These are phyloP conservation scores for Colletotrichum sp. DNA, from an alignment of 2,329 filamentous ascomycete species.

Conservation along the genomic window DNA sequence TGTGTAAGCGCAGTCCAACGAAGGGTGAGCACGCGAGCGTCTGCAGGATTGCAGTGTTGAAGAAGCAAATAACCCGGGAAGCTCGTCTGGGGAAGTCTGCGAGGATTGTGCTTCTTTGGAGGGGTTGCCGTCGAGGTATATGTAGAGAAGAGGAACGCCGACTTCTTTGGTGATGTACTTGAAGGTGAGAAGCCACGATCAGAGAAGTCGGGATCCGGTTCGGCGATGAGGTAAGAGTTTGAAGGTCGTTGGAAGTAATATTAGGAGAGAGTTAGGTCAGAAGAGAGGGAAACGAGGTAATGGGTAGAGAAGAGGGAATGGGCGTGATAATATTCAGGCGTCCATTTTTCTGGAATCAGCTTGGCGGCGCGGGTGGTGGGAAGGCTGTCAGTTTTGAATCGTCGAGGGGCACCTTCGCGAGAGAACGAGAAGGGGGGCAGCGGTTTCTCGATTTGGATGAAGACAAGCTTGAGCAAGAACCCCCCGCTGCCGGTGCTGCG, in stretches of 20 bases:
- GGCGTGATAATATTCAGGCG: slow-evolving; percentile 11
- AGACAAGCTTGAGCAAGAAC: slow-evolving; percentile 12
- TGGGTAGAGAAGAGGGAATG: neutral
- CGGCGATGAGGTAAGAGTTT: slow-evolving; percentile 14
- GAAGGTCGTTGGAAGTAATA: neutral
- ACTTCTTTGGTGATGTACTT: neutral
- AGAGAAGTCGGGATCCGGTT: neutral
- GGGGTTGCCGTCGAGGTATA: neutral
- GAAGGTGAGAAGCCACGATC: neutral
- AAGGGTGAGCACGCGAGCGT: slow-evolving; percentile 1
- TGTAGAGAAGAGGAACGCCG: neutral
- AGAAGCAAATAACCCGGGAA: neutral
- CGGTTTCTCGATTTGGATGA: slow-evolving; percentile 18
- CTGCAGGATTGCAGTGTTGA: neutral
- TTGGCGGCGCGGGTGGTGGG: neutral
- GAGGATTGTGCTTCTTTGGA: neutral
- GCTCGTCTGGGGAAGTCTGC: neutral
- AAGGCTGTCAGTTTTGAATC: slow-evolving; percentile 20
- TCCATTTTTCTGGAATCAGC: neutral
- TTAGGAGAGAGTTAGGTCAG: slow-evolving; percentile 15
- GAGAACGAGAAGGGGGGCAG: neutral
- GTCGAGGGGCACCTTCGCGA: slow-evolving; percentile 6
- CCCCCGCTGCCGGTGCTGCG: slow-evolving; percentile 2
- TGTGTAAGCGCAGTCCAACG: neutral
- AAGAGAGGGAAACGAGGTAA: neutral